Evolutionary conservation across 495 filamentous ascomycete species (phyloP).

Genomic region (Lichenothelia convexa): DNA sequence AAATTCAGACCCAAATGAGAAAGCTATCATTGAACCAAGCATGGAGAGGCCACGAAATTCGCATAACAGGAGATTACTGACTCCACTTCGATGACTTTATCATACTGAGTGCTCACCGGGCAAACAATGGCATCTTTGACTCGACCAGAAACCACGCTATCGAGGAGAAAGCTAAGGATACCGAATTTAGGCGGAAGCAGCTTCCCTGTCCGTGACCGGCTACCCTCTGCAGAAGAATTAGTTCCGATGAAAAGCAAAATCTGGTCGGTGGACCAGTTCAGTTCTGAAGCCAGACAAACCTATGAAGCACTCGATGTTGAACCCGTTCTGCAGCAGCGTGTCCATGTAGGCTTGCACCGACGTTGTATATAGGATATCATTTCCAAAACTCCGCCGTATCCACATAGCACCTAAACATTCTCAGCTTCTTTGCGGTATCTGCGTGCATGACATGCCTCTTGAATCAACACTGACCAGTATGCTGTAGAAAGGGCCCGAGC

Average conservation of each 20-base stretch:
- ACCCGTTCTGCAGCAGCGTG: slow-evolving; percentile 71
- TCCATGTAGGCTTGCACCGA: slow-evolving; percentile 94
- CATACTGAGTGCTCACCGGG: slow-evolving; percentile 91
- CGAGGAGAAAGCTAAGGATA: slow-evolving; percentile 82
- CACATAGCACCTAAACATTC: slow-evolving; percentile 62
- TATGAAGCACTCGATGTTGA: slow-evolving; percentile 95
- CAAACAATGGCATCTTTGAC: slow-evolving; percentile 83
- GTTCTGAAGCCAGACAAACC: too few relatives aligned
- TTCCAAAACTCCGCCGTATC: slow-evolving; percentile 81
- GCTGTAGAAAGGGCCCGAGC: slow-evolving; percentile 76
- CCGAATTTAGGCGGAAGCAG: slow-evolving; percentile 87
- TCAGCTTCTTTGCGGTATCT: background rate
- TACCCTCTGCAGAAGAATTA: slow-evolving; percentile 65
- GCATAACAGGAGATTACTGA: slow-evolving; percentile 19
- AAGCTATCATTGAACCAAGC: too few relatives aligned
- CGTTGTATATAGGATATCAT: slow-evolving; percentile 75
- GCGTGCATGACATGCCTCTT: slow-evolving; percentile 12
- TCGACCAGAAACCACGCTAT: slow-evolving; percentile 72
- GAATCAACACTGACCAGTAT: slow-evolving; percentile 44
- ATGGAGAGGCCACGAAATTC: too few relatives aligned
- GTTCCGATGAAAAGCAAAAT: slow-evolving; percentile 5
- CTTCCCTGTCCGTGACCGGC: slow-evolving; percentile 82
- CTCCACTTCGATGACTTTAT: slow-evolving; percentile 96
- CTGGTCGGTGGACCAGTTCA: too few relatives aligned
- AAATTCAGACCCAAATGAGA: slow-evolving; percentile 6